Percentiles rank a stretch among this genome's conserved stretches.
phyloP scores from a whole-genome alignment of 441 rosid genomes.

The Dalechampia spathulata region DNA sequence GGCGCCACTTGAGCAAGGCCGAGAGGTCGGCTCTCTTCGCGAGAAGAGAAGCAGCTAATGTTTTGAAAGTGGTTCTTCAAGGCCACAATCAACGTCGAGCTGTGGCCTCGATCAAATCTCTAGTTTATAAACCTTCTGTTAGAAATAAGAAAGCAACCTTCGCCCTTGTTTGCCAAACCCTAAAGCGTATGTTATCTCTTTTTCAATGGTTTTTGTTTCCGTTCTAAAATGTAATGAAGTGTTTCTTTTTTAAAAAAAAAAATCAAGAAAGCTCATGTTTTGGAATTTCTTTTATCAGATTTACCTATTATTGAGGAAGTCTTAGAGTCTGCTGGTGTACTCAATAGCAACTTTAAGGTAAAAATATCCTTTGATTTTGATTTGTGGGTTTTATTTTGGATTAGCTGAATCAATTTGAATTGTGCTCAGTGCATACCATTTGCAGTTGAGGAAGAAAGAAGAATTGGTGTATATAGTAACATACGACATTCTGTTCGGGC shows the following conservation, averaged over 20 bases:
- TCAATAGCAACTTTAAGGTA: slow-evolving; percentile 86
- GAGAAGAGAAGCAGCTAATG: slow-evolving; percentile 80
- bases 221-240: neutral
- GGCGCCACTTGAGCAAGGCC: slow-evolving; percentile 27
- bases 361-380: neutral
- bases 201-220: neutral
- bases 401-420: neutral
- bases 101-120: slow-evolving; percentile 68
- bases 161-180: slow-evolving; percentile 91
- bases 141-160: slow-evolving; percentile 76
- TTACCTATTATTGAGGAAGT: slow-evolving; percentile 59
- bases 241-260: neutral
- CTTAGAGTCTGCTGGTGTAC: slow-evolving; percentile 42
- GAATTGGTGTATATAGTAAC: slow-evolving; percentile 57
- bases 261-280: neutral
- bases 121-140: slow-evolving; percentile 67
- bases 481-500: slow-evolving; percentile 77
- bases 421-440: neutral
- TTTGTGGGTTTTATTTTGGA: neutral
- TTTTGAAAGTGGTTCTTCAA: slow-evolving; percentile 51
- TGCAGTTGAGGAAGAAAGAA: slow-evolving; percentile 54
- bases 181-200: slow-evolving; percentile 42
- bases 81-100: slow-evolving; percentile 83
- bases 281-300: slow-evolving; percentile 33
- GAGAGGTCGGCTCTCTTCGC: slow-evolving; percentile 77